Evolutionary conservation across 2,329 filamentous ascomycete genomes (phyloP).

Genomic region (Phialophora macrospora): DNA sequence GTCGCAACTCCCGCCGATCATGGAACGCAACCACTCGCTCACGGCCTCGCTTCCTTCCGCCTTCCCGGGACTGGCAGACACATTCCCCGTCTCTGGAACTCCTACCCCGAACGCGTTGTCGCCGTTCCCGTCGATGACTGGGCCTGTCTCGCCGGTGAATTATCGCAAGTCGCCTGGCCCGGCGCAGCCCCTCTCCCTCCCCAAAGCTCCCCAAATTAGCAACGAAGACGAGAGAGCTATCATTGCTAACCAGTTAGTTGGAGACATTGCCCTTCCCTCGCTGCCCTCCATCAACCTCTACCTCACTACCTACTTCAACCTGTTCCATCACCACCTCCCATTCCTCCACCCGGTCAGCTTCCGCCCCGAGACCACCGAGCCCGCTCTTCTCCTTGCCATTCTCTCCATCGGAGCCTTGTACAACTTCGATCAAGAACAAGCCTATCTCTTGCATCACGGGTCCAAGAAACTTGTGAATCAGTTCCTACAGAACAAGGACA

Average conservation of each 20-base stretch:
- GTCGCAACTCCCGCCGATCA: conserved; percentile 70
- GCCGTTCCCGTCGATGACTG: conserved; percentile 70
- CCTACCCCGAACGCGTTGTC: conserved; percentile 75
- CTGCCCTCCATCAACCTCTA: conserved; percentile 85
- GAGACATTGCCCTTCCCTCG: conserved; percentile 85
- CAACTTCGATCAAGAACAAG: conserved; percentile 95
- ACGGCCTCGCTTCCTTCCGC: conserved; percentile 67
- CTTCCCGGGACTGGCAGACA: conserved; percentile 73
- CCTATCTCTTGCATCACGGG: conserved; percentile 95
- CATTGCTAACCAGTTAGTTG: conserved; percentile 80
- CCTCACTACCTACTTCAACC: conserved; percentile 91
- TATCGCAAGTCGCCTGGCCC: conserved; percentile 72
- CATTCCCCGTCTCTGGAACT: conserved; percentile 69
- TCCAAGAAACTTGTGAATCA: conserved; percentile 97
- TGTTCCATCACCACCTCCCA: conserved; percentile 95
- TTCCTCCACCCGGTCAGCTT: conserved; percentile 95
- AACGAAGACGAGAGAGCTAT: conserved; percentile 88
- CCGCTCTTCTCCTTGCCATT: conserved; percentile 83
- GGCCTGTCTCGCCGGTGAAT: conserved; percentile 70
- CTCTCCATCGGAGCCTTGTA: conserved; percentile 95
- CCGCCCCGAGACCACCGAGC: conserved; percentile 75
- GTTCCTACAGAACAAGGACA: conserved; percentile 97
- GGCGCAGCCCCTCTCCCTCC: conserved; percentile 66
- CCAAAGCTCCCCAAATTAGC: conserved; percentile 77
- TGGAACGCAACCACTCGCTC: conserved; percentile 65